phyloP scores from a whole-genome alignment of 1,284 basidiomycete genomes.

The Leucoagaricus sp. region DNA sequence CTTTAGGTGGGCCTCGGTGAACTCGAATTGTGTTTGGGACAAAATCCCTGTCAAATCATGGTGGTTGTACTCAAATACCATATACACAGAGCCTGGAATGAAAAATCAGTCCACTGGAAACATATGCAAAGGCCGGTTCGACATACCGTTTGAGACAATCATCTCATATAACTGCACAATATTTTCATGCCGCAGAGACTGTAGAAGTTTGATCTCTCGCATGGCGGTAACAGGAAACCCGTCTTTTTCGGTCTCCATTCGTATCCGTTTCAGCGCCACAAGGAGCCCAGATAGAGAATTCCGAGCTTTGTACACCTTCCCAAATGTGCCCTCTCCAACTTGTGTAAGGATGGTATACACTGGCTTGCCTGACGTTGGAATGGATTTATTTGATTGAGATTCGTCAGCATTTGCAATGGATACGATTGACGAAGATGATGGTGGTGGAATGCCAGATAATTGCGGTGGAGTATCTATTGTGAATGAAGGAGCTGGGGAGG shows the following conservation, averaged over 20 bases:
- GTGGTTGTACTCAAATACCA: conserved; percentile 99
- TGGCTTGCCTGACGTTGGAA: conserved; percentile 41
- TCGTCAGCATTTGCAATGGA: neutral
- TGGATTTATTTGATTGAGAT: neutral
- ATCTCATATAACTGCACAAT: conserved; percentile 93
- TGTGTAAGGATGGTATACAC: conserved; percentile 90
- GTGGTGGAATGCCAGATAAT: conserved; percentile 5
- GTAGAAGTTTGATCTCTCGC: conserved; percentile 97
- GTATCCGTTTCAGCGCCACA: conserved; percentile 95
- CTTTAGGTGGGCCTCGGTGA: conserved; percentile 89
- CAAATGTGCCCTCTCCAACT: conserved; percentile 98
- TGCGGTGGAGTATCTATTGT: conserved; percentile 9
- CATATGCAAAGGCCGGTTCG: neutral
- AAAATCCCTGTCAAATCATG: conserved; percentile 97
- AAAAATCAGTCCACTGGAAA: conserved; percentile 10
- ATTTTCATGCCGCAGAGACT: conserved; percentile 88
- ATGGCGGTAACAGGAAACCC: conserved; percentile 99
- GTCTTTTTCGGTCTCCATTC: conserved; percentile 97
- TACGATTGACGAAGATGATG: neutral
- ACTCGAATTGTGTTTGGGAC: conserved; percentile 86
- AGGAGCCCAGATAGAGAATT: conserved; percentile 75
- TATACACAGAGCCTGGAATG: conserved; percentile 85
- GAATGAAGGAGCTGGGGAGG: conserved; percentile 4
- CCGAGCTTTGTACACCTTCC: conserved; percentile 98
- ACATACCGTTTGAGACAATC: conserved; percentile 94